Evolutionary conservation across 2,329 filamentous ascomycete genomes (phyloP).

Genomic region (Graphiopsis chlorocephala): DNA sequence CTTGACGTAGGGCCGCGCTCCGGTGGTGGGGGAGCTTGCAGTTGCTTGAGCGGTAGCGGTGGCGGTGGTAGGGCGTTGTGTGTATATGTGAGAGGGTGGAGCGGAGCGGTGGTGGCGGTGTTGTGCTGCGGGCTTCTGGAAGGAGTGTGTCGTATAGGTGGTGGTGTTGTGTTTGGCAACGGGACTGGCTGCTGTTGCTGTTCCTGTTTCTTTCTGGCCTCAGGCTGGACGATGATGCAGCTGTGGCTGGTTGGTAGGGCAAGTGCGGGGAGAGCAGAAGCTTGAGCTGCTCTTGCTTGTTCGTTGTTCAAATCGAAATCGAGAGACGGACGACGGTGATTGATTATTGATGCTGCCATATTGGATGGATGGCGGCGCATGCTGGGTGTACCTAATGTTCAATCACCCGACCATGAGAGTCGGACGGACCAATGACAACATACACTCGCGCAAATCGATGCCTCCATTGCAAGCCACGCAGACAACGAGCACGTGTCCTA

Average conservation of each 20-base stretch:
- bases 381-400: background rate
- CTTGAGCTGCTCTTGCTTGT: background rate
- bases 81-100: background rate
- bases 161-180: background rate
- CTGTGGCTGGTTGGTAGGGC: background rate
- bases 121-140: background rate
- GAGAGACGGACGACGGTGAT: background rate
- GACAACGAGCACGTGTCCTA: background rate
- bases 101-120: background rate
- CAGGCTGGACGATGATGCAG: background rate
- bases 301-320: background rate
- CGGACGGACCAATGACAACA: background rate
- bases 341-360: background rate
- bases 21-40: background rate
- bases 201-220: background rate
- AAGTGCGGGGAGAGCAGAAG: background rate
- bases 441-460: background rate
- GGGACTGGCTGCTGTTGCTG: background rate
- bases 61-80: background rate
- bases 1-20: conserved; percentile 2
- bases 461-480: background rate
- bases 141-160: background rate
- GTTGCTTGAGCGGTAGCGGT: background rate
- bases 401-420: background rate
- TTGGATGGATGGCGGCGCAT: background rate